Evolutionary conservation across 441 rosid genomes (phyloP).

Genomic region (Biscutella laevigata): DNA sequence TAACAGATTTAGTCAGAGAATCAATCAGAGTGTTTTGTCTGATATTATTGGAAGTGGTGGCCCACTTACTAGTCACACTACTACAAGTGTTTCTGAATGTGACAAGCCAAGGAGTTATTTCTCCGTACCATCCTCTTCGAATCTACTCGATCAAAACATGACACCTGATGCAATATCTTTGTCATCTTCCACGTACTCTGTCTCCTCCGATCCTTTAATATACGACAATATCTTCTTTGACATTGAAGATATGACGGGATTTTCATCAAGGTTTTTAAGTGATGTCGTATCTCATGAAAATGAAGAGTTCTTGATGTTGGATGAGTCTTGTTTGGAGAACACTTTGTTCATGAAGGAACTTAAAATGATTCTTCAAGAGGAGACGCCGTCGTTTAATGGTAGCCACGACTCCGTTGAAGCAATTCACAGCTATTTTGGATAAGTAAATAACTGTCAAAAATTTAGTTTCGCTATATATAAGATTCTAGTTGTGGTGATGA

Average conservation of each 20-base stretch:
- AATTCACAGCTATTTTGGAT: constrained; percentile 13
- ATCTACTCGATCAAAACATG: not conserved
- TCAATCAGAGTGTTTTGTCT: constrained; percentile 17
- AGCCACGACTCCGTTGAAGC: constrained; percentile 9
- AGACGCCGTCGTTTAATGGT: not conserved
- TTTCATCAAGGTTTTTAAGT: constrained; percentile 12
- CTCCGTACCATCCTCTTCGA: constrained; percentile 9
- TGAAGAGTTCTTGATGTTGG: constrained; percentile 22
- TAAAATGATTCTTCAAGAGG: constrained; percentile 15
- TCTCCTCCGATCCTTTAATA: not conserved
- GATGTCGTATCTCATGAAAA: constrained; percentile 7
- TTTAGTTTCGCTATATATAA: not conserved
- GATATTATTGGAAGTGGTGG: constrained; percentile 20
- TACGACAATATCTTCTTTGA: constrained; percentile 10
- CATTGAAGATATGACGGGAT: constrained; percentile 8
- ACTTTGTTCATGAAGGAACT: constrained; percentile 18
- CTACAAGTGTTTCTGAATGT: constrained; percentile 9
- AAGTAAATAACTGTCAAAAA: not conserved
- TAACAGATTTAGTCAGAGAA: constrained; percentile 20
- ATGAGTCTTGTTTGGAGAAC: constrained; percentile 13
- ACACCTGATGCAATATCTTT: constrained; percentile 4
- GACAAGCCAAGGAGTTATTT: constrained; percentile 18
- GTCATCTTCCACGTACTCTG: constrained; percentile 16
- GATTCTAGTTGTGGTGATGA: constrained; percentile 9
- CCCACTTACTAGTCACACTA: constrained; percentile 5